These are phyloP conservation scores for Rhodotorula sp. DNA, from an alignment of 1,284 basidiomycete species.

Conservation along the genomic window DNA sequence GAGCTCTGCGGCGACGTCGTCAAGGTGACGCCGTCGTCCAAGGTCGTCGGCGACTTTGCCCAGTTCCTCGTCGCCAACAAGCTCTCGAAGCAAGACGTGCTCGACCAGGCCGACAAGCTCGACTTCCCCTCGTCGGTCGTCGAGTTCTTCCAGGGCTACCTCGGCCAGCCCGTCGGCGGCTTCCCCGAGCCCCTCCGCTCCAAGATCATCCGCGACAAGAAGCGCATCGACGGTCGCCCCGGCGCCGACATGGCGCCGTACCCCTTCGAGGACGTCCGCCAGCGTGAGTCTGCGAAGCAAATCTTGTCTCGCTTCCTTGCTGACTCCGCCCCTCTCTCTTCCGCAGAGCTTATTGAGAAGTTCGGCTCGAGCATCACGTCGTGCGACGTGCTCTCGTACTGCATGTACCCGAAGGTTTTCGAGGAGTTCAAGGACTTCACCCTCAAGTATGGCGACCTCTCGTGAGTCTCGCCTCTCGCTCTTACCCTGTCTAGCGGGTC, in stretches of 20 bases:
- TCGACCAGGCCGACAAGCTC: slow-evolving; percentile 80
- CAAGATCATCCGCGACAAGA: slow-evolving; percentile 89
- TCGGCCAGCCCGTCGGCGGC: slow-evolving; percentile 94
- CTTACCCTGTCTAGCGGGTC: neutral
- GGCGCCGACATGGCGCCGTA: slow-evolving; percentile 82
- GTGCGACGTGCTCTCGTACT: slow-evolving; percentile 89
- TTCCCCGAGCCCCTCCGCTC: slow-evolving; percentile 96
- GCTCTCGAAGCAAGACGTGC: slow-evolving; percentile 80
- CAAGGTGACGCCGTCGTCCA: slow-evolving; percentile 99
- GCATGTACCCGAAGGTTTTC: slow-evolving; percentile 96
- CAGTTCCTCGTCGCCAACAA: slow-evolving; percentile 83
- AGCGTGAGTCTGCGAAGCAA: slow-evolving; percentile 50
- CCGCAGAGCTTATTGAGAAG: slow-evolving; percentile 78
- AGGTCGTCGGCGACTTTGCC: slow-evolving; percentile 98
- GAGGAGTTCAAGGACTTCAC: slow-evolving; percentile 95
- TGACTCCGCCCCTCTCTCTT: too few relatives aligned
- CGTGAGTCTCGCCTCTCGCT: slow-evolving; percentile 55
- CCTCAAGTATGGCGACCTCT: slow-evolving; percentile 93
- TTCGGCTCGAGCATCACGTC: slow-evolving; percentile 94
- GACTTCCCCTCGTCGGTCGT: slow-evolving; percentile 84
- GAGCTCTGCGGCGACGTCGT: slow-evolving; percentile 95
- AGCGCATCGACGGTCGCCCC: slow-evolving; percentile 88
- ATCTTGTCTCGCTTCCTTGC: neutral
- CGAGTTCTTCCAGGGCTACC: slow-evolving; percentile 69
- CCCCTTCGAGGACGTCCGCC: slow-evolving; percentile 91